These are phyloP conservation scores for Eucommia ulmoides DNA, from an alignment of 257 asterid genomes.

Conservation along the genomic window DNA sequence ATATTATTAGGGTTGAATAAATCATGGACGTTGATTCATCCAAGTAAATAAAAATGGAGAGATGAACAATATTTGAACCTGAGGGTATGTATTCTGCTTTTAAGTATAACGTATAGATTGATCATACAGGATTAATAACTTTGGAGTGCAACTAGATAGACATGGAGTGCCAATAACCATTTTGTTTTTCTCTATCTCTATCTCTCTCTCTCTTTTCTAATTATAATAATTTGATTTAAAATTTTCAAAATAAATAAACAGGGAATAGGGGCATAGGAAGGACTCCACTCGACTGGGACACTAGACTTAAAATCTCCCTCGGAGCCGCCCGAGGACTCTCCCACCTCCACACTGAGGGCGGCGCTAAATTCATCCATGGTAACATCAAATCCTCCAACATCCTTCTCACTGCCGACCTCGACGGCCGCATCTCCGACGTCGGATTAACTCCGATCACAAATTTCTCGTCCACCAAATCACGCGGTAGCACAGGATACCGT, in stretches of 20 bases:
- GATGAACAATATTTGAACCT: no score
- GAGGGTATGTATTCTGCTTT: no score
- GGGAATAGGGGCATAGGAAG: conserved; percentile 47
- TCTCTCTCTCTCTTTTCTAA: no score
- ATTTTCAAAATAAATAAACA: conserved; percentile 12
- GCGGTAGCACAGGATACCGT: conserved; percentile 68
- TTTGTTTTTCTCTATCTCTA: no score
- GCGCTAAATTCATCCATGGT: conserved; percentile 50
- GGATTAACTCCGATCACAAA: conserved; percentile 54
- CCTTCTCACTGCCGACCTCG: conserved; percentile 41
- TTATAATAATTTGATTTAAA: no score
- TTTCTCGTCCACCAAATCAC: conserved; percentile 33
- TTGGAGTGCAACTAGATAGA: no score
- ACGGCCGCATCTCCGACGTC: conserved; percentile 58
- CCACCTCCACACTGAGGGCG: conserved; percentile 64
- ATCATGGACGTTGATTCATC: no score
- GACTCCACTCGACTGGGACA: conserved; percentile 57
- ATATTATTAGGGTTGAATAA: no score
- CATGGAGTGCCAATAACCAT: no score
- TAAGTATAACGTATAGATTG: no score
- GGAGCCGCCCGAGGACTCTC: conserved; percentile 77
- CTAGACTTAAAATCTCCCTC: conserved; percentile 59
- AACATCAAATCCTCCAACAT: conserved; percentile 82
- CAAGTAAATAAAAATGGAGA: no score
- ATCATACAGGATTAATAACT: no score